Base-by-base conservation (phyloP, 2,329 filamentous ascomycete genomes). In the Cucurbitaria berberidis region DNA sequence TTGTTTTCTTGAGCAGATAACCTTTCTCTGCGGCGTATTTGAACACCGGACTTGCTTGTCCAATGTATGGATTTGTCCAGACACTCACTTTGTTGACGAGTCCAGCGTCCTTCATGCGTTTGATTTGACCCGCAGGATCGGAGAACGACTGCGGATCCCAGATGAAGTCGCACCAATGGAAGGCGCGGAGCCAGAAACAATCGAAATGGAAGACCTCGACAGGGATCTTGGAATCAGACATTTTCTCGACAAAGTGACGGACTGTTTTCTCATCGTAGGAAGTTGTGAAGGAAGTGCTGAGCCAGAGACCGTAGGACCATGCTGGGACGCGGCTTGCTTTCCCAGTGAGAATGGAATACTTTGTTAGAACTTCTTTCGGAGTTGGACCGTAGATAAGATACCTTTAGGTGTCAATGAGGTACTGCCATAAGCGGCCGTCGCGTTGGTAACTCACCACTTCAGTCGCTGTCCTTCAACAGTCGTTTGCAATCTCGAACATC, bases 231-330 rank as follows among this genome's bases (percentile, higher is more conserved):
- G 86, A 82, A 43, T 82, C 77, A 56, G 81, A 82, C 84, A 91
- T 90, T 10, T 87, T 87, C 61, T 89, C 83, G 19, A 90, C 80
- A 72, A 90, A 90, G 9, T 80, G 80, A 40, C 79, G 84, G 22
- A 90, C 88, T 0, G 88, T 90, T 18, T 80, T 71, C 72, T 90
- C 88, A 57, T 89, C 86, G 67, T 91, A 91, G 57, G 84, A 84
- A 2, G 88, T 90, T 1, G 87, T 90, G 74, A 90, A 91, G 55
- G 85, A 88, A 13, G 89, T 93, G 49, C 86, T 90, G 18, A 92
- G 80, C 89, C 89, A 91, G 8, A 91, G 79, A 1, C 89, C 89
- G 58, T 86, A 91, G 57, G 86, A 90, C 89, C 89, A 92, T 24
- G 83, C 82, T 0, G 89, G 89, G 1, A 90, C 83, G 49, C 81